Conservation (phyloP, 768 basidiomycete genomes). For the Megacollybia marginata region DNA sequence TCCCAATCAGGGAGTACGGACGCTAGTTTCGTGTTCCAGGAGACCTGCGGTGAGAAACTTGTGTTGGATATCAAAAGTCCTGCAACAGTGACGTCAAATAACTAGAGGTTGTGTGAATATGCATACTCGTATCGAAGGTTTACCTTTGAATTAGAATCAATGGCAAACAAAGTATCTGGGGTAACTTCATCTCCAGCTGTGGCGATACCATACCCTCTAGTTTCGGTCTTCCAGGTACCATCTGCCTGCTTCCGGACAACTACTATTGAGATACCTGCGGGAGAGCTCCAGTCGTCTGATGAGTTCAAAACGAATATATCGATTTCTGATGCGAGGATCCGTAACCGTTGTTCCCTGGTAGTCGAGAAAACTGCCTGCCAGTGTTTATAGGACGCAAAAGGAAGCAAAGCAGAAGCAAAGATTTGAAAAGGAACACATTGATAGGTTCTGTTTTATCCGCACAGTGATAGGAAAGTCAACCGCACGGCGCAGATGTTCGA, state of each 20-base stretch:
- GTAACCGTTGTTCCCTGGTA: too few species aligned
- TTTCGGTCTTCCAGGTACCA: constrained; percentile 9
- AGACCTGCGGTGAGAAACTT: constrained; percentile 6
- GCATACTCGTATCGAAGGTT: neutral
- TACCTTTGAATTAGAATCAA: constrained; percentile 15
- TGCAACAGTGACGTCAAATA: constrained; percentile 11
- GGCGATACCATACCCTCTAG: constrained; percentile 13
- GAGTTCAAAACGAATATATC: constrained; percentile 8
- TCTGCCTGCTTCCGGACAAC: constrained; percentile 4
- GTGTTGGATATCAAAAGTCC: constrained; percentile 12
- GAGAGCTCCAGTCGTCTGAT: constrained; percentile 9
- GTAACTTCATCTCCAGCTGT: constrained; percentile 10
- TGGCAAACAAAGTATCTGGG: constrained; percentile 8
- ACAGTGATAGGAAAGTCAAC: too few species aligned
- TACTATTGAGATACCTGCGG: constrained; percentile 10
- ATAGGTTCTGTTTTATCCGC: too few species aligned
- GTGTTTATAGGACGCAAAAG: too few species aligned
- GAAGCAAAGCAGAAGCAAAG: too few species aligned
- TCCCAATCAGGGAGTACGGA: constrained; percentile 13
- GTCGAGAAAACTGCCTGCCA: too few species aligned
- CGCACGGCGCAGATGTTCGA: too few species aligned
- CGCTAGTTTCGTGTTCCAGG: constrained; percentile 13
- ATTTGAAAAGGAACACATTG: too few species aligned
- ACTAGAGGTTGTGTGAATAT: constrained; percentile 1
- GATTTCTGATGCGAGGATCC: neutral